Evolutionary conservation across 768 basidiomycete species (phyloP), one percentile per base, ranked within the genome.

Genomic region (Tulasnella sp.): DNA sequence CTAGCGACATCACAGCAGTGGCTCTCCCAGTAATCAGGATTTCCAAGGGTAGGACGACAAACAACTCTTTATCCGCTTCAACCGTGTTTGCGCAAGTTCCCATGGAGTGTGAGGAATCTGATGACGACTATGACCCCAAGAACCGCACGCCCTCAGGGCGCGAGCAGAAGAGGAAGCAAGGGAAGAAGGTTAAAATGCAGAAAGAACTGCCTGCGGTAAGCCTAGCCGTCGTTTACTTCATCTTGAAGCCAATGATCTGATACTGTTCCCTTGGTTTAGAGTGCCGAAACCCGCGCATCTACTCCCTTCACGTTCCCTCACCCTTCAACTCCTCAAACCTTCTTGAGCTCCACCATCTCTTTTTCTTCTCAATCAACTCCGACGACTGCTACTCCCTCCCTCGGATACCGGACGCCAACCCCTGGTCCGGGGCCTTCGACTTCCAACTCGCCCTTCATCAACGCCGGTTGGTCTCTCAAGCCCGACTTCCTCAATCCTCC

Each of bases 11-110:
- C 15, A 18, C 71, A 11, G 29, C 39, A 23, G 37, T 5, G 23
- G 23, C 37, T 35, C 29, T 3, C 44, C 5, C 71, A 16, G 39
- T 2, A 35, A 35, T 72, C 10, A 40, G 23, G 16, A 72, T 72
- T 13, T 20, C 71, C 39, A 72, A 72, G 44, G 71, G 71, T 15
- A 40, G 71, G 39, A 72, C 71, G 29, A 72, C 71, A 16, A 72
- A 72, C 39, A 72, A 72, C 37, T 72, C 71, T 7, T 10, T 72
- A 35, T 18, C 71, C 23, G 37, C 71, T 3, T 26, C 29, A 26
- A 67, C 61, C 61, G 51, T 13, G 6, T 51, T 51, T n/a, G 23
- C 51, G 51, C 51, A 51, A 6, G 9, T 51, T 4, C 51, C 51
- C 23, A 70, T 70, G n/a, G 23, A 6, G 29, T 9, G 26, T 1